Base-by-base conservation (phyloP, 2,329 filamentous ascomycete genomes). In the Alternaria burnsii region DNA sequence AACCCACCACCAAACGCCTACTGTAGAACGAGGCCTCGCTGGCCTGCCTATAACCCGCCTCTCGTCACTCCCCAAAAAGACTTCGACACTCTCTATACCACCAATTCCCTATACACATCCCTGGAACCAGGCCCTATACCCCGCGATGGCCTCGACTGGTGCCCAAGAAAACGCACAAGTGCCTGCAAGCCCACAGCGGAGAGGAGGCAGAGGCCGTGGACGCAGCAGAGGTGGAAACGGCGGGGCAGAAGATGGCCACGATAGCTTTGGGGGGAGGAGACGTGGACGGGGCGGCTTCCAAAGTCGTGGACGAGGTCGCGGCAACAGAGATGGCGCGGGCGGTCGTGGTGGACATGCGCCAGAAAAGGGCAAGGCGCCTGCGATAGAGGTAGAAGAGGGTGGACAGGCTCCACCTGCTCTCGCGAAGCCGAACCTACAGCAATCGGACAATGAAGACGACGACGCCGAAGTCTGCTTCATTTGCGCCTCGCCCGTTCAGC, bases 401-500 rank as follows among this genome's bases (percentile, higher is more conserved):
- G 46, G 41, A 18, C 58, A 64, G 32, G 42, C 52, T 22, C 36
- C 26, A 32, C 34, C 55, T 24, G 26, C 48, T n/a, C 46, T 60
- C 12, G 46, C 44, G 6, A 58, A 61, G 38, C 55, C 58, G 7
- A 52, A 41, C 28, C 48, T 34, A 10, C 64, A 41, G 43, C 54
- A 44, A 30, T 62, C 48, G 12, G 58, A 68, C 42, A 66, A 68
- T 46, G 74, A 51, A 74, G 79, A 62, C 82, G 66, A 79, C 3
- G 86, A 86, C 48, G 86, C 86, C 28, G 86, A 97, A 64, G 87
- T 97, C 62, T 99, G 95, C 86, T 98, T 98, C 80, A 99, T 99
- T 74, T 99, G 95, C 80, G 94, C 95, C 58, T 97, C 94, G 67
- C 88, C 90, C 2, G 90, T 99, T 48, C 88, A 91, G 50, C 93